A percentile compares a stretch with the other conserved stretches of the same genome.
phyloP scores from a whole-genome alignment of 1,139 yeast species.

The Zygosaccharomyces pseudobailii region DNA sequence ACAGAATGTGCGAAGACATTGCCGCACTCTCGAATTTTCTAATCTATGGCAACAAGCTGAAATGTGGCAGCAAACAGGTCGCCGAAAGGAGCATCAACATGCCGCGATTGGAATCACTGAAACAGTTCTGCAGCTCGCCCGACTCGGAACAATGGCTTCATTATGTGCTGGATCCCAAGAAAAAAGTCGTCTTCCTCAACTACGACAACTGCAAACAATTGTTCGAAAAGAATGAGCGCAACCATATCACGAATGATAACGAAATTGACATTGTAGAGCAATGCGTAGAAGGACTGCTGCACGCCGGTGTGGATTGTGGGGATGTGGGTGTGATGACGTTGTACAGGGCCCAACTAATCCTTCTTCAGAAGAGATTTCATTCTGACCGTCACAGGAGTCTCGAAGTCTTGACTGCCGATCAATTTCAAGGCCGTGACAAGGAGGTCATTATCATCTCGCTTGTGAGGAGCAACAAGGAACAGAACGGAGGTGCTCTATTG shows the following conservation, averaged over 20 bases:
- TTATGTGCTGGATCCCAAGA: constrained; percentile 42
- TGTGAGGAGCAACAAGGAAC: constrained; percentile 72
- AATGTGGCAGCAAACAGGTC: constrained; percentile 66
- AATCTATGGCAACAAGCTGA: constrained; percentile 68
- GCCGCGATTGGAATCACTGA: constrained; percentile 34
- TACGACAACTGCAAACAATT: constrained; percentile 50
- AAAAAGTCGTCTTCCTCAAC: constrained; percentile 68
- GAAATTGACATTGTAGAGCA: constrained; percentile 67
- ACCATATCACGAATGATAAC: constrained; percentile 61
- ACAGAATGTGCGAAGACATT: constrained; percentile 88
- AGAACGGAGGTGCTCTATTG: constrained; percentile 68
- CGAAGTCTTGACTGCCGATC: constrained; percentile 89
- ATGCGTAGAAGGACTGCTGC: constrained; percentile 54
- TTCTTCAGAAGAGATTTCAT: constrained; percentile 45
- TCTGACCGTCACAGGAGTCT: constrained; percentile 40
- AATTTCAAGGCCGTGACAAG: constrained; percentile 93
- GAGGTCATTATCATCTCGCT: constrained; percentile 83
- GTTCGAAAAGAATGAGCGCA: constrained; percentile 56
- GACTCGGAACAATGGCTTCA: constrained; percentile 40
- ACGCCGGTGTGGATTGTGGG: constrained; percentile 51
- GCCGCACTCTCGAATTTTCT: constrained; percentile 77
- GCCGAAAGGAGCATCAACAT: constrained; percentile 52
- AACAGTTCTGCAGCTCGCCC: constrained; percentile 10
- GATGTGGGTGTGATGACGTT: constrained; percentile 85
- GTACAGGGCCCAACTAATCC: constrained; percentile 72